Percentiles rank a stretch among this genome's conserved stretches.
Evolutionary conservation across 1,139 yeast species (phyloP).

Genomic region (Entelexis sorbosivorans): DNA sequence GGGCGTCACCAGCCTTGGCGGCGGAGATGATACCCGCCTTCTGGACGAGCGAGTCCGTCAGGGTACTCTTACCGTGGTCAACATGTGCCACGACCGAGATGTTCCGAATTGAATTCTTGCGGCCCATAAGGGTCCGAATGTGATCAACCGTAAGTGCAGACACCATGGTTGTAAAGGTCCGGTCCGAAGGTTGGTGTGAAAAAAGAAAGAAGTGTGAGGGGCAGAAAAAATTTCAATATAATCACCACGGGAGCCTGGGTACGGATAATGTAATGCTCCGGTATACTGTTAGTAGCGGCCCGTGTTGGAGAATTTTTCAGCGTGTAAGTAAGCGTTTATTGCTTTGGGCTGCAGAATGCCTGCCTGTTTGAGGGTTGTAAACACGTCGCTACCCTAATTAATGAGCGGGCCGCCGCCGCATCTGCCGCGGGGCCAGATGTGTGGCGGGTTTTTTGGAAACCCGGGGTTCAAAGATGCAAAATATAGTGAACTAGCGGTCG

Average conservation of each 20-base stretch:
- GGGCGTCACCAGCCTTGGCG: conserved; percentile 99
- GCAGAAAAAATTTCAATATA: conserved; percentile 10
- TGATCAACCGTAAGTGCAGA: conserved; percentile 69
- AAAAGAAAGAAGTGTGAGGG: conserved; percentile 6
- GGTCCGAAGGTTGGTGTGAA: conserved; percentile 10
- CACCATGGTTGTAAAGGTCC: conserved; percentile 33
- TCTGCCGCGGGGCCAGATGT: neutral
- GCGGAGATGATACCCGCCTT: conserved; percentile 99
- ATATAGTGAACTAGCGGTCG: no score
- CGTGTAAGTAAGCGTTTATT: neutral
- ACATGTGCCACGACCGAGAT: conserved; percentile 99
- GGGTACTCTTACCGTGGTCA: conserved; percentile 99
- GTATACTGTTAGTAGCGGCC: neutral
- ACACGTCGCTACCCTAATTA: neutral
- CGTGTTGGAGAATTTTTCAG: neutral
- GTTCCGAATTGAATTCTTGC: conserved; percentile 99
- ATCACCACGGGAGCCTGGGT: conserved; percentile 4
- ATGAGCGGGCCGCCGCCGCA: neutral
- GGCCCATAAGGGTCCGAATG: conserved; percentile 98
- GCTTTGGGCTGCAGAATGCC: neutral
- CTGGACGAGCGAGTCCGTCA: conserved; percentile 98
- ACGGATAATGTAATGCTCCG: neutral
- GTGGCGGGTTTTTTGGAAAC: neutral
- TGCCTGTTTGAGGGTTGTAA: neutral
- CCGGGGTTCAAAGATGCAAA: no score